Evolutionary conservation across 2,329 filamentous ascomycete genomes (phyloP).

Genomic region (Claviceps humidiphila): DNA sequence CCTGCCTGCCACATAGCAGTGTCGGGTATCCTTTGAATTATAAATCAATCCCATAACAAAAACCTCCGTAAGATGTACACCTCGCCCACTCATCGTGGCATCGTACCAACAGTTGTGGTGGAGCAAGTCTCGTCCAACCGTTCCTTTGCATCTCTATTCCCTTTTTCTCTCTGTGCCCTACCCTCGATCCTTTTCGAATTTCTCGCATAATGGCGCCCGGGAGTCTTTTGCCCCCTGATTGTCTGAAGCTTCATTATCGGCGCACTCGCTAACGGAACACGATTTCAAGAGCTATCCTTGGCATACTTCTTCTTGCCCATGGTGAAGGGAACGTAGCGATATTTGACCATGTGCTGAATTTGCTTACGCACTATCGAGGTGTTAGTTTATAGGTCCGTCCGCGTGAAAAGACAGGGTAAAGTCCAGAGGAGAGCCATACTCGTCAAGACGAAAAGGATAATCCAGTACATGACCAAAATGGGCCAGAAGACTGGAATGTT

Average conservation of each 20-base stretch:
- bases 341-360: constrained; percentile 99
- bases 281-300: constrained; percentile 40
- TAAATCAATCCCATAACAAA: not conserved
- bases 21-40: not conserved
- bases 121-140: not conserved
- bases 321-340: constrained; percentile 91
- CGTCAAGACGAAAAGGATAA: constrained; percentile 89
- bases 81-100: not conserved
- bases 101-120: not conserved
- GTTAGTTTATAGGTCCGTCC: not conserved
- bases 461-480: constrained; percentile 94
- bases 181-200: not conserved
- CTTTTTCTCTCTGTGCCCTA: not conserved
- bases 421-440: constrained; percentile 45
- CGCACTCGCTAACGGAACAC: not conserved
- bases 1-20: not conserved
- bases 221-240: not conserved
- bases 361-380: constrained; percentile 75
- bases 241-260: not conserved
- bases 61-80: not conserved
- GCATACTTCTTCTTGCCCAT: constrained; percentile 77
- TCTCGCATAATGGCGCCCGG: not conserved
- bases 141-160: not conserved
- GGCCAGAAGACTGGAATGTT: constrained; percentile 99
- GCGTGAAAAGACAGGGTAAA: not conserved